Base-by-base conservation (phyloP, 768 basidiomycete species). In the Kwoniella shandongensis region DNA sequence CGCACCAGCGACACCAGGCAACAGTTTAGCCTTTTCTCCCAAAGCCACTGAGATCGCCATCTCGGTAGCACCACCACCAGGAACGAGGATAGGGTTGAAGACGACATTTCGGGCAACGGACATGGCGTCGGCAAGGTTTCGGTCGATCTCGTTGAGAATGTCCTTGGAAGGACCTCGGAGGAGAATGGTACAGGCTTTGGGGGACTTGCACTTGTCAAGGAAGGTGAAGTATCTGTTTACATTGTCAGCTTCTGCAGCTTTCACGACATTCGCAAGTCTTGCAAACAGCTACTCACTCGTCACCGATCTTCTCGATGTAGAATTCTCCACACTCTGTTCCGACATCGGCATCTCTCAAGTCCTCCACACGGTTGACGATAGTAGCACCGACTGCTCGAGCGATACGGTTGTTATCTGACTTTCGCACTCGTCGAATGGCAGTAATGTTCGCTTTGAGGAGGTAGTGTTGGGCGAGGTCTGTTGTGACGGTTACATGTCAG, bases 381-480 rank as follows among this genome's bases (percentile, higher is more conserved):
- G 91, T 97, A 1, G 90, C 94, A 22, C 92, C 92, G 36, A 89
- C 86, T 0, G 92, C 93, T 23, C 96, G 86, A 0, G 96, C 96
- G 63, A 98, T 89, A 42, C 96, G 89, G 78, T 98, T 99, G 81
- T 98, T 97, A 77, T 99, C 96, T 2, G 91, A 92, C 78, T 98
- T 99, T 73, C 96, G 87, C 10, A 98, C 92, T n/a, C 96, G 88
- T 39, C 96, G 88, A 59, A 98, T 82, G 27, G 90, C 89, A n/a
- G 91, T 88, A 57, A 98, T 84, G 70, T 91, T 88, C 63, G 88
- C 82, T 69, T 89, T 89, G 69, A 85, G 83, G 57, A 98, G 83
- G 71, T 91, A 83, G 66, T 93, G 88, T 68, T 98, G 96, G 0
- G 96, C 94, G 46, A 90, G 85, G 69, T 99, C 94, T 92, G 54